Percentiles rank a stretch among this genome's conserved stretches.
These are phyloP conservation scores for Fusarium fracticaudum DNA, from an alignment of 2,329 filamentous ascomycete genomes.

Conservation along the genomic window DNA sequence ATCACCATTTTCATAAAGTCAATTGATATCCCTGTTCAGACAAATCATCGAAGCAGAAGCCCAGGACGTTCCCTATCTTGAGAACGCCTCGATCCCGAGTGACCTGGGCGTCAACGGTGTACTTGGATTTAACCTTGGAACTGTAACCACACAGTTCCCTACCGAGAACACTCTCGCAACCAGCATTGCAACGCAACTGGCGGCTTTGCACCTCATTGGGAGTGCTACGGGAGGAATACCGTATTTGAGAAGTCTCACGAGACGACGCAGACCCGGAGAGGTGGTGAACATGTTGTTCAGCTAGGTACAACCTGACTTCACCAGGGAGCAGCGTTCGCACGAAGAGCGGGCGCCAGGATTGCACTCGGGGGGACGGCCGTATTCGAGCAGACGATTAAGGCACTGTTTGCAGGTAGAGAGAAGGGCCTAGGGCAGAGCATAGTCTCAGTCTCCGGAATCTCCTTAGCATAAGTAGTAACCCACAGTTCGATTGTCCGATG, in stretches of 20 bases:
- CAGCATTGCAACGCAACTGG: slow-evolving; percentile 39
- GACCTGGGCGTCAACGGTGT: neutral
- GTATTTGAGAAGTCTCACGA: neutral
- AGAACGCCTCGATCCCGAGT: neutral
- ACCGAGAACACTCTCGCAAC: slow-evolving; percentile 29
- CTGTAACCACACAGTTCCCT: slow-evolving; percentile 10
- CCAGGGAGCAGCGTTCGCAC: no score
- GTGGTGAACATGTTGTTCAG: no score
- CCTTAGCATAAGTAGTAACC: no score
- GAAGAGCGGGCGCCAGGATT: no score
- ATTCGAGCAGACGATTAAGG: no score
- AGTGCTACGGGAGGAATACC: slow-evolving; percentile 36
- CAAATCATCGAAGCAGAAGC: neutral
- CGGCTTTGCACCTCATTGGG: slow-evolving; percentile 30
- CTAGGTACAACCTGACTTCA: no score
- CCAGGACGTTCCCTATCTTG: neutral
- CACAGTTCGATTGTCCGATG: no score
- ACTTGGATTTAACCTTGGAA: neutral
- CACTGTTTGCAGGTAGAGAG: no score
- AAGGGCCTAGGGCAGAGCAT: no score
- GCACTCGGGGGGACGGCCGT: no score
- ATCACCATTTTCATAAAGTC: neutral
- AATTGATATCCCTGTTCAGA: neutral
- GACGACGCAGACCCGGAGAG: no score
- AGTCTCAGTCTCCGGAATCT: no score